Evolutionary conservation across 164 flowering plant species (phyloP).

Genomic region (Pachysandra terminalis): DNA sequence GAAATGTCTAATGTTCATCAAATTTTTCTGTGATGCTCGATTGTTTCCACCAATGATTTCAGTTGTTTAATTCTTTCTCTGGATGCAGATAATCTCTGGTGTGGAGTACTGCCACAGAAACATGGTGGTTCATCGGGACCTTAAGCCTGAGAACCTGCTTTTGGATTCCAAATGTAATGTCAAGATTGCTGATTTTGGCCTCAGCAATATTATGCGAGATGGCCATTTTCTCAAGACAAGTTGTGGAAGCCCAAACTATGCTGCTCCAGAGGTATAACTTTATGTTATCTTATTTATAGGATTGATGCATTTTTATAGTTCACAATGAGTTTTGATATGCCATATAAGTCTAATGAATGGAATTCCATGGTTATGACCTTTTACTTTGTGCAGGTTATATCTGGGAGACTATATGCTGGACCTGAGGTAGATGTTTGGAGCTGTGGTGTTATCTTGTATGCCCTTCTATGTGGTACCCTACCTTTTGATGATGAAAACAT

Average conservation of each 20-base stretch:
- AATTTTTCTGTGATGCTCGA: neutral
- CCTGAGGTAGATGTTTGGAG: conserved; percentile 87
- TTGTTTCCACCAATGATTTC: neutral
- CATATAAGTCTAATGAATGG: neutral
- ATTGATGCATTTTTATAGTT: neutral
- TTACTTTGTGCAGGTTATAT: conserved; percentile 44
- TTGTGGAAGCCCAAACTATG: conserved; percentile 84
- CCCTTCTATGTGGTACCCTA: conserved; percentile 73
- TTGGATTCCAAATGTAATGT: conserved; percentile 64
- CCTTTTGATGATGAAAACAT: conserved; percentile 81
- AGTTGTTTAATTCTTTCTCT: neutral
- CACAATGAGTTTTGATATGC: neutral
- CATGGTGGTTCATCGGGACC: conserved; percentile 75
- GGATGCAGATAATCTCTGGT: conserved; percentile 64
- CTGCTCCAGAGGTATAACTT: conserved; percentile 68
- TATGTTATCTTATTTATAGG: no score
- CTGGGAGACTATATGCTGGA: conserved; percentile 69
- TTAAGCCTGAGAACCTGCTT: conserved; percentile 72
- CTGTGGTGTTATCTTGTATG: conserved; percentile 78
- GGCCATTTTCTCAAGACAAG: conserved; percentile 79
- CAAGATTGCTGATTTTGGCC: conserved; percentile 78
- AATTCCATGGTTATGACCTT: neutral
- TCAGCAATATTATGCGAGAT: conserved; percentile 74
- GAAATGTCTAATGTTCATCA: neutral
- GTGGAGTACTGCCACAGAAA: conserved; percentile 79